phyloP scores from a whole-genome alignment of 495 filamentous ascomycete species.

The Podospora appendiculata region DNA sequence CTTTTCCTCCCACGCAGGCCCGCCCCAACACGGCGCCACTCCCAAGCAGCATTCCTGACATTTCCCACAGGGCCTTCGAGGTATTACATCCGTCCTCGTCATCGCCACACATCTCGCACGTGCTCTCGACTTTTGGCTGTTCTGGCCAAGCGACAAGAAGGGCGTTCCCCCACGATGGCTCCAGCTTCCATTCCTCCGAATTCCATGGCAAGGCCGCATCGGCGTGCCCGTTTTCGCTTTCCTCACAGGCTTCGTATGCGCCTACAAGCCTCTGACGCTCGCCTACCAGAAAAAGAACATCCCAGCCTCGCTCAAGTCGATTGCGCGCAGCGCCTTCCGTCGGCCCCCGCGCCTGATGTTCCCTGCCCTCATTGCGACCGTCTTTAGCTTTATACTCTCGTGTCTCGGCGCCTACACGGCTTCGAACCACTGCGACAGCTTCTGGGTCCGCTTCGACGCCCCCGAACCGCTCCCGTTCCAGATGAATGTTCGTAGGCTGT shows the following conservation, averaged over 20 bases:
- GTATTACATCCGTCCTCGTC: conserved; percentile 57
- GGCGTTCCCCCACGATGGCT: conserved; percentile 41
- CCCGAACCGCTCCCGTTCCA: conserved; percentile 25
- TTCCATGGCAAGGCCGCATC: conserved; percentile 54
- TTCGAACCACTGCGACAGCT: conserved; percentile 47
- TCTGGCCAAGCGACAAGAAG: conserved; percentile 43
- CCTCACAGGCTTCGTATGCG: conserved; percentile 60
- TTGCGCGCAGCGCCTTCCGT: conserved; percentile 57
- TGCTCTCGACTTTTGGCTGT: conserved; percentile 49
- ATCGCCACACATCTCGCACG: conserved; percentile 56
- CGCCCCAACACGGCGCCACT: no score
- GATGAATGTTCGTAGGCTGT: conserved; percentile 27
- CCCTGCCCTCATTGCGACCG: conserved; percentile 52
- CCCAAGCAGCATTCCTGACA: no score
- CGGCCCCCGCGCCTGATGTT: conserved; percentile 54
- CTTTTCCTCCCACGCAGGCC: no score
- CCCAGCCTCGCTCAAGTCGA: conserved; percentile 42
- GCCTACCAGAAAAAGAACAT: conserved; percentile 45
- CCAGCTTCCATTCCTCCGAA: conserved; percentile 54
- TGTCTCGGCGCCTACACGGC: conserved; percentile 50
- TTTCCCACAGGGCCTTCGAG: conserved; percentile 48
- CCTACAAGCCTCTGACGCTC: conserved; percentile 54
- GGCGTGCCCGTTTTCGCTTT: conserved; percentile 62
- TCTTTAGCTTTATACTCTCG: conserved; percentile 48
- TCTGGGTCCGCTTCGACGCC: conserved; percentile 52